Evolutionary conservation across 495 filamentous ascomycete species (phyloP).

Genomic region (Chlorociboria aeruginascens): DNA sequence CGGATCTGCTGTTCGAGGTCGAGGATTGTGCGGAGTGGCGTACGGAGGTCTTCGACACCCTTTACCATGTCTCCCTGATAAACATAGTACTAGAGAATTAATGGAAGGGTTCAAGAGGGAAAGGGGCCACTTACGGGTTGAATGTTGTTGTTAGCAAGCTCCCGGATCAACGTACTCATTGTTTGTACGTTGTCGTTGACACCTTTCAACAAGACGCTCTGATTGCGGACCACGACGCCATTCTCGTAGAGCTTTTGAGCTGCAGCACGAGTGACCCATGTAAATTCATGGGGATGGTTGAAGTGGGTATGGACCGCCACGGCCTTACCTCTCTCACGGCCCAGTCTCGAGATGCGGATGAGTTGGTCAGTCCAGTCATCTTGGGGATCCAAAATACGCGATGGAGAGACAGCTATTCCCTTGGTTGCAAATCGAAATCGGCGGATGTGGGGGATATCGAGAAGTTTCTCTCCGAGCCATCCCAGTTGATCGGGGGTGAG

Average conservation of each 20-base stretch:
- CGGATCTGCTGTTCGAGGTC: conserved; percentile 40
- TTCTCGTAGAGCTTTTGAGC: conserved; percentile 33
- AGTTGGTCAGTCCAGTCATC: conserved; percentile 42
- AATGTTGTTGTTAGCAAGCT: conserved; percentile 41
- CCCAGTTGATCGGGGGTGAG: conserved; percentile 12
- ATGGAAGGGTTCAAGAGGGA: background rate
- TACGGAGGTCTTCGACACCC: conserved; percentile 47
- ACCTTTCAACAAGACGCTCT: conserved; percentile 39
- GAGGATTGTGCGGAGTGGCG: conserved; percentile 42
- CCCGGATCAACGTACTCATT: conserved; percentile 36
- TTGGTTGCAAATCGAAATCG: conserved; percentile 46
- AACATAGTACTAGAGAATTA: conserved; percentile 5
- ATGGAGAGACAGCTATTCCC: conserved; percentile 40
- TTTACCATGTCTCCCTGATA: conserved; percentile 39
- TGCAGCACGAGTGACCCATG: conserved; percentile 42
- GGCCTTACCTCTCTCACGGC: conserved; percentile 37
- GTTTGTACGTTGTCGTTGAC: conserved; percentile 42
- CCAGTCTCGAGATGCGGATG: conserved; percentile 33
- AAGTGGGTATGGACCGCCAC: conserved; percentile 51
- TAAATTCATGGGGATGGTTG: conserved; percentile 47
- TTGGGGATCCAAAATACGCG: conserved; percentile 32
- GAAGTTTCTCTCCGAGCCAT: conserved; percentile 14
- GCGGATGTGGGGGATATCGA: conserved; percentile 28
- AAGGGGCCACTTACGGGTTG: conserved; percentile 31
- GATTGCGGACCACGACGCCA: conserved; percentile 39